Conservation (phyloP, 1,139 yeast species). For the Magnusiomyces ingens region DNA sequence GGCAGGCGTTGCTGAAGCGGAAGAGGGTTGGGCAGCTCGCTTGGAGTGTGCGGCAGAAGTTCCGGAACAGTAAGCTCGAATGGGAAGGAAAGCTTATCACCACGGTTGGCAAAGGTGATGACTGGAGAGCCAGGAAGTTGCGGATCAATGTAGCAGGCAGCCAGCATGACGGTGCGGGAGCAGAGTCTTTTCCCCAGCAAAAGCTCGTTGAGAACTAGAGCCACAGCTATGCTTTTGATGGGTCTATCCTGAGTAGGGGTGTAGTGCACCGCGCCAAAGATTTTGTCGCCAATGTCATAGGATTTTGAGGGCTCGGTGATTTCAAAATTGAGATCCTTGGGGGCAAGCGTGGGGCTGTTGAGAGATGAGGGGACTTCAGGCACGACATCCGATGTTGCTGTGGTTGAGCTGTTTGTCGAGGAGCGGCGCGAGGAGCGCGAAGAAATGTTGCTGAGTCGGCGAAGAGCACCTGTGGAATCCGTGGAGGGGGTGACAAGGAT, state of each 20-base stretch:
- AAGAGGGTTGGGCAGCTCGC: not conserved
- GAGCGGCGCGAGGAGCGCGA: too few relatives aligned
- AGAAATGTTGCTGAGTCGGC: too few relatives aligned
- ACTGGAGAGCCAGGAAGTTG: not conserved
- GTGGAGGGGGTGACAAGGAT: too few relatives aligned
- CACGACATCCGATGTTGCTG: too few relatives aligned
- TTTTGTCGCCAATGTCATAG: conserved; percentile 2
- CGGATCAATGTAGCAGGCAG: not conserved
- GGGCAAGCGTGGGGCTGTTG: not conserved
- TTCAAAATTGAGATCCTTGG: not conserved
- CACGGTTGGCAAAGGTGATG: not conserved
- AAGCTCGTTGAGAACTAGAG: not conserved
- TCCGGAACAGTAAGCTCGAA: not conserved
- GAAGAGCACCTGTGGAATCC: too few relatives aligned
- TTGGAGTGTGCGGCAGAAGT: not conserved
- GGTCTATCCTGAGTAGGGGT: not conserved
- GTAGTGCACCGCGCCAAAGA: not conserved
- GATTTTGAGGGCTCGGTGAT: not conserved
- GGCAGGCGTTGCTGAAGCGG: conserved; percentile 1
- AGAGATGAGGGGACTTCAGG: too few relatives aligned
- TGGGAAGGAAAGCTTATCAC: not conserved
- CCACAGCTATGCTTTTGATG: not conserved
- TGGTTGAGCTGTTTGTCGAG: too few relatives aligned
- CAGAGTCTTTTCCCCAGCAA: not conserved
- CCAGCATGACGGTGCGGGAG: not conserved